These are phyloP conservation scores for Pythium aquatile DNA, from an alignment of 352 stramenopile species.

Conservation along the genomic window DNA sequence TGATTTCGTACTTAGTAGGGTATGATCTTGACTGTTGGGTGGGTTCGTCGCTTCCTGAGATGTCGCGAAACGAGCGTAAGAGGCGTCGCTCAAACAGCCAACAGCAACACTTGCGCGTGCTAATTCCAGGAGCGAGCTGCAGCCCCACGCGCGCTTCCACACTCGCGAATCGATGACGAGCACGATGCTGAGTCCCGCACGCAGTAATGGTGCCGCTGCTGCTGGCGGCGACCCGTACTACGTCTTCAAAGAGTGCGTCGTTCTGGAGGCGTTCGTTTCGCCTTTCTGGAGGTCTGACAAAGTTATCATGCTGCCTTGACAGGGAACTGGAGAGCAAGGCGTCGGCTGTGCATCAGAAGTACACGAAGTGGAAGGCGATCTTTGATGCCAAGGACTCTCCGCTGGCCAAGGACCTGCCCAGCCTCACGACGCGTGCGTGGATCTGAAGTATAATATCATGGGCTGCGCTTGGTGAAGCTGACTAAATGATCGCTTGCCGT, in stretches of 20 bases:
- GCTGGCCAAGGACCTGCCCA: conserved; percentile 48
- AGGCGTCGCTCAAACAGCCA: conserved; percentile 1
- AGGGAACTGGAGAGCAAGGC: conserved; percentile 80
- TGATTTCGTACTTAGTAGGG: conserved; percentile 4
- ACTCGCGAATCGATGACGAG: conserved; percentile 9
- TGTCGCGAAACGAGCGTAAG: background rate
- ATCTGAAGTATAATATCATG: background rate
- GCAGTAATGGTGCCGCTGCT: conserved; percentile 8
- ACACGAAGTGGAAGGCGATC: conserved; percentile 65
- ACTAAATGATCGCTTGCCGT: background rate
- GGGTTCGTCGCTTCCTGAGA: conserved; percentile 4
- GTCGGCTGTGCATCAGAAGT: conserved; percentile 63
- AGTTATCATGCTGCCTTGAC: background rate
- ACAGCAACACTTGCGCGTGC: background rate
- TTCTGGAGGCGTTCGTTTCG: conserved; percentile 1
- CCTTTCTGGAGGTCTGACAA: background rate
- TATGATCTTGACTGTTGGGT: conserved; percentile 4
- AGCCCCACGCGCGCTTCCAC: background rate
- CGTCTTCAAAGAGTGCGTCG: conserved; percentile 78
- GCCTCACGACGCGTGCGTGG: conserved; percentile 49
- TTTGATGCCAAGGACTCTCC: conserved; percentile 43
- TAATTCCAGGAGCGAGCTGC: background rate
- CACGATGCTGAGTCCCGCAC: conserved; percentile 3
- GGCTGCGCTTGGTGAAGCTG: background rate
- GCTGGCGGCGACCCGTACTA: conserved; percentile 79